Evolutionary conservation across 306 rosid genomes (phyloP).

Genomic region (Crotalaria pallida): DNA sequence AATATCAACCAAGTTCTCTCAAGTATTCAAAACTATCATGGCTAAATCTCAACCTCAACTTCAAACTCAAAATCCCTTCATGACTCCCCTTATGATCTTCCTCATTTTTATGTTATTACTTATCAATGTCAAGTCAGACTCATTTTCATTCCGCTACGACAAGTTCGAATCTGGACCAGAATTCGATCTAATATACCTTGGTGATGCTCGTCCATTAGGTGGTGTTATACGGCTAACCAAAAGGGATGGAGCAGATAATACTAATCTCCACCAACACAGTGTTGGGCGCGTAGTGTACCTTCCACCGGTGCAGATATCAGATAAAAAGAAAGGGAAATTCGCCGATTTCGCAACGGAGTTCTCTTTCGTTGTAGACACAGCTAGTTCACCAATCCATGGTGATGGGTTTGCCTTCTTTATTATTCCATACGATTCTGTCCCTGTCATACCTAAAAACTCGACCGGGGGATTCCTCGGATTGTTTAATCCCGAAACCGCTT

Average conservation of each 20-base stretch:
- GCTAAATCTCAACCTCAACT: too few relatives aligned
- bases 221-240: background rate
- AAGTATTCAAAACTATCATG: too few relatives aligned
- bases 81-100: background rate
- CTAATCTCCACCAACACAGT: background rate
- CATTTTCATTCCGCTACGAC: conserved; percentile 4
- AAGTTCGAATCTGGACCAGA: background rate
- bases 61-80: background rate
- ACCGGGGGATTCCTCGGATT: conserved; percentile 17
- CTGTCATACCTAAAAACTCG: conserved; percentile 27
- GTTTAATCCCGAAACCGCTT: conserved; percentile 17
- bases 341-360: background rate
- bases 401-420: conserved; percentile 35
- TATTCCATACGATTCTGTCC: conserved; percentile 26
- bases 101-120: background rate
- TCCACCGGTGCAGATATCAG: background rate
- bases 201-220: background rate
- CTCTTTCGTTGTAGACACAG: background rate
- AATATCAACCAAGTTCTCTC: too few relatives aligned
- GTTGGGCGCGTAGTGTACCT: background rate
- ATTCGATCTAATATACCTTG: background rate
- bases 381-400: background rate
- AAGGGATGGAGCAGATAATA: background rate
- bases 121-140: background rate
- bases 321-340: background rate